Base-by-base conservation (phyloP, 345 rosid species). In the Citrus australasica region DNA sequence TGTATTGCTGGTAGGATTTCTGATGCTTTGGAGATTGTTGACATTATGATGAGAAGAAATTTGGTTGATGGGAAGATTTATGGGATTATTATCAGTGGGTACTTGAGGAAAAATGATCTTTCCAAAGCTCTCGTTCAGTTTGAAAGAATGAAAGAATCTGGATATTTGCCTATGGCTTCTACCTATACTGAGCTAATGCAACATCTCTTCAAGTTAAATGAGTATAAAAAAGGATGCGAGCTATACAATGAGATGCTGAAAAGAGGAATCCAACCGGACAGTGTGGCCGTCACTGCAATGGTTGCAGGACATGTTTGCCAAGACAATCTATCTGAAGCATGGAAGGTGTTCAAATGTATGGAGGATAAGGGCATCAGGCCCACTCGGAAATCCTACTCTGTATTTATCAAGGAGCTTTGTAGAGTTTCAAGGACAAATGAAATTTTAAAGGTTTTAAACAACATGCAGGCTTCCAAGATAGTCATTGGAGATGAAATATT, bases 131-230 rank as follows among this genome's bases (percentile, higher is more conserved):
- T 91, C 73, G 84, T 86, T 76, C 79, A 86, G 73, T 87, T 91
- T 46, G 73, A 88, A 69, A 78, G 71, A 79, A 82, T 91, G 84
- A 92, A 89, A 81, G 88, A 82, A 65, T 80, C 79, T 61, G 94
- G 96, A 25, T 72, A 51, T 84, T 53, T 75, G 27, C 93, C 90
- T 3, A 75, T 80, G 53, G 79, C 84, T 75, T 86, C 90, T 71
- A 89, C 93, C 38, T 90, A 90, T 59, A 90, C 95, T 24, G 93
- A 87, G 80, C 78, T 94, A 71, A 88, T 94, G 83, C 97, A 91
- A 73, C 79, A 80, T 46, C 86, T 89, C 27, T 93, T 94, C 87
- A 82, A 76, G 82, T 78, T 53, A 33, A 84, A 83, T 58, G 80
- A 89, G 79, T 94, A 85, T 78, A 73, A 86, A 40, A 86, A 87